Evolutionary conservation across 441 rosid species (phyloP).

Genomic region (Arabidopsis hybrid): DNA sequence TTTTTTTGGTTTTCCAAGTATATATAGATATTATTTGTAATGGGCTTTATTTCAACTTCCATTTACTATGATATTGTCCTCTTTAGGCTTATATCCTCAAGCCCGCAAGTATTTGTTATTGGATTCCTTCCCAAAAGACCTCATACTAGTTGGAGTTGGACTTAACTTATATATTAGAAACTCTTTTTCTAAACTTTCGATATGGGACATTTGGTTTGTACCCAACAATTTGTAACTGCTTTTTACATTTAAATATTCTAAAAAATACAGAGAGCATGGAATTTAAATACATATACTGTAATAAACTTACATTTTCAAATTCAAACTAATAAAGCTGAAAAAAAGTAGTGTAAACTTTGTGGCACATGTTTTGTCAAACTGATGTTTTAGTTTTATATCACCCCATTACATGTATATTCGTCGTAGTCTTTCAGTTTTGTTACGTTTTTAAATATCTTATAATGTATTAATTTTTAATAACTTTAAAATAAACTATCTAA

Average conservation of each 20-base stretch:
- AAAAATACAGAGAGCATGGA: background rate
- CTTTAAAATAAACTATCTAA: background rate
- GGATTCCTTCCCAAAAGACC: too few species aligned
- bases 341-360: conserved; percentile 6
- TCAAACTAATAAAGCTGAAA: background rate
- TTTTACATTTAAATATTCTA: background rate
- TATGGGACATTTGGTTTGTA: too few species aligned
- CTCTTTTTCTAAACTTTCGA: too few species aligned
- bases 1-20: background rate
- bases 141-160: too few species aligned
- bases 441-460: background rate
- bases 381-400: conserved; percentile 1
- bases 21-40: background rate
- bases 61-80: too few species aligned
- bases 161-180: too few species aligned
- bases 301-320: background rate
- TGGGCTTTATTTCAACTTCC: too few species aligned
- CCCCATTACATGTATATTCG: background rate
- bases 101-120: too few species aligned
- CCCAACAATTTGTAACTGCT: background rate
- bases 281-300: background rate
- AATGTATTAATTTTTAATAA: too few species aligned
- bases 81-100: too few species aligned
- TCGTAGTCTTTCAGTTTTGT: conserved; percentile 24
- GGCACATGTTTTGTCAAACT: conserved; percentile 26